Evolutionary conservation across 2,329 filamentous ascomycete genomes (phyloP), one percentile per base, ranked within the genome.

Genomic region (Colletotrichum australisinense): DNA sequence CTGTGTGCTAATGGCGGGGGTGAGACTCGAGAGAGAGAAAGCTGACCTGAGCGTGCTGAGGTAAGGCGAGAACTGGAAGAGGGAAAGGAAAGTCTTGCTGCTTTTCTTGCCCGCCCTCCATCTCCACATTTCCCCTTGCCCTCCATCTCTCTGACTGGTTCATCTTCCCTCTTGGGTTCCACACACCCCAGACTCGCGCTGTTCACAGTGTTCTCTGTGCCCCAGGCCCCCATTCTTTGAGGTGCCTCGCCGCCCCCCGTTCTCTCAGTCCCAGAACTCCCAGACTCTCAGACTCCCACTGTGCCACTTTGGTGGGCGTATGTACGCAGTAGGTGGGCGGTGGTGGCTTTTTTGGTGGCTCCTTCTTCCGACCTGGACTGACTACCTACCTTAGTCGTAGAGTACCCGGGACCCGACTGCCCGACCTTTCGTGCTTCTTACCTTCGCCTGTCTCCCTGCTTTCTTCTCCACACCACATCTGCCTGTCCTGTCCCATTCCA

Each of bases 101-200:
- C 73, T 72, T 74, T 74, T 72, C 75, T 77, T 76, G 78, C 77
- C 79, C 77, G 78, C 77, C 79, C 78, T 76, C 67, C 76, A 74
- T 76, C 77, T 76, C 76, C 77, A 79, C 75, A 70, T 76, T 76
- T 69, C 73, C 75, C 35, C 28, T 62, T 24, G 35, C 63, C 57
- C 55, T 55, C 26, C 52, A 38, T 26, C 46, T 57, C 26, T 68
- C 67, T 74, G 53, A 71, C 63, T 74, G 70, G 76, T 75, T 75
- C 74, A 75, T 75, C 57, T 72, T 65, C 69, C 74, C 63, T 30
- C 66, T 14, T 52, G 16, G 53, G 35, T 53, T 46, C 69, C 65
- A 69, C 38, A 64, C 65, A 35, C 42, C 63, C 64, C 64, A 24
- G 42, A 38, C 46, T 64, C 30, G 32, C 64, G 24, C 56, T 56